These are phyloP conservation scores for Coniochaeta sp. DNA, from an alignment of 2,329 filamentous ascomycete species.

Conservation along the genomic window DNA sequence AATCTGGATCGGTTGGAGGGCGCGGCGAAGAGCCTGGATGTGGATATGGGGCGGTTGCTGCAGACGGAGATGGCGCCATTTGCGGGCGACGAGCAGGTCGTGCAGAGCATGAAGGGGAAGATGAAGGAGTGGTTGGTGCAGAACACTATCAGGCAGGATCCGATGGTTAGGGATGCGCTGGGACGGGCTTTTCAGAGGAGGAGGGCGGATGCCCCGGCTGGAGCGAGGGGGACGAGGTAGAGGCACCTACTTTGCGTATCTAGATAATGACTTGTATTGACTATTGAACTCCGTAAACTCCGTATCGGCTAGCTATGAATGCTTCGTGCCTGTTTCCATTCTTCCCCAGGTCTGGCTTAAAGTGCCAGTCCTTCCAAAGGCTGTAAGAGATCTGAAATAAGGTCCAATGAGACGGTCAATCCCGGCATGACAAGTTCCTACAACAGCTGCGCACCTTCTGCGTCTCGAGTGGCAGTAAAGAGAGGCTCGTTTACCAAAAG, in stretches of 20 bases:
- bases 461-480: not conserved
- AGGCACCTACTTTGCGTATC: not conserved
- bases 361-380: not conserved
- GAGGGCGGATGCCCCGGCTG: slow-evolving; percentile 54
- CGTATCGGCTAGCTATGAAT: not conserved
- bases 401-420: not conserved
- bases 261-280: not conserved
- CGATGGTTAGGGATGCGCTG: slow-evolving; percentile 76
- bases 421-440: not conserved
- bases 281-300: not conserved
- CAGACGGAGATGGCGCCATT: slow-evolving; percentile 78
- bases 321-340: not conserved
- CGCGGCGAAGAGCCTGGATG: slow-evolving; percentile 52
- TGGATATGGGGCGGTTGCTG: slow-evolving; percentile 64
- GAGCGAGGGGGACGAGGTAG: slow-evolving; percentile 46
- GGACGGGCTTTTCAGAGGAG: slow-evolving; percentile 58
- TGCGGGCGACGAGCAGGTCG: slow-evolving; percentile 59
- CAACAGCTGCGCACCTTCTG: not conserved
- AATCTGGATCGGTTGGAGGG: slow-evolving; percentile 62
- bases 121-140: slow-evolving; percentile 84
- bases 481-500: not conserved
- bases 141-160: slow-evolving; percentile 73
- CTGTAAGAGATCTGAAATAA: not conserved
- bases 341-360: not conserved
- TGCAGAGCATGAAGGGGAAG: slow-evolving; percentile 59